Base-by-base conservation (phyloP, 202 grass and related monocot species). In the Schoenoplectus tabernaemontani region DNA sequence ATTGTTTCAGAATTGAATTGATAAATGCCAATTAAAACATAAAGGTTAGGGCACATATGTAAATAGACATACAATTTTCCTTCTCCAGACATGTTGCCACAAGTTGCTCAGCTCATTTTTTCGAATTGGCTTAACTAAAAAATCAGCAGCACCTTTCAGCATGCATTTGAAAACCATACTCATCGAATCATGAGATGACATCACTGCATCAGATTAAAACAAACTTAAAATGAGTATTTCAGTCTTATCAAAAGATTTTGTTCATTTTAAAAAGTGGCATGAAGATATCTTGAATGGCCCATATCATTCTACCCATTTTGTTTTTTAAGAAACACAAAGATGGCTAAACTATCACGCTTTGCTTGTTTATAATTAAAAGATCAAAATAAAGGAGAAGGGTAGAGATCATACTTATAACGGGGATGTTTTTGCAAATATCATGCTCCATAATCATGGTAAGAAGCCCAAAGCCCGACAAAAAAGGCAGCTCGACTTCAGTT, bases 141-240 rank as follows among this genome's bases (percentile, higher is more conserved):
- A 99, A 84, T 99, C 96, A 47, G 96, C 83, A 57, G 96, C 90
- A 59, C 96, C 96, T 91, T 99, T 96, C 54, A 96, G 73, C 96
- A 99, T 99, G 82, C 96, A 99, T 84, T 99, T 99, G 83, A 99
- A 99, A 81, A 99, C 92, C 88, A 78, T 96, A 87, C 96, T 96
- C 33, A 99, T 87, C 20, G 92, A 92, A 83, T 99, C 96, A 51
- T 96, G 87, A 0, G 96, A 99, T 84, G 96, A 99, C 96, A 99
- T 99, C 96, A 99, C 96, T 99, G 85, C 80, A 91, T 48, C 30
- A 71, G 74, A 78, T 47, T 61, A 81, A 87, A 67, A 24, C 7
- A 50, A 63, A 58, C 1, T 20, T 59, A n/a, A 32, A 30, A 64
- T 42, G 2, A 41, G 64, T 68, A 33, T 63, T 16, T 7, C 9